phyloP scores from a whole-genome alignment of 2,329 filamentous ascomycete species.

The Ceratocystiopsis minuta region DNA sequence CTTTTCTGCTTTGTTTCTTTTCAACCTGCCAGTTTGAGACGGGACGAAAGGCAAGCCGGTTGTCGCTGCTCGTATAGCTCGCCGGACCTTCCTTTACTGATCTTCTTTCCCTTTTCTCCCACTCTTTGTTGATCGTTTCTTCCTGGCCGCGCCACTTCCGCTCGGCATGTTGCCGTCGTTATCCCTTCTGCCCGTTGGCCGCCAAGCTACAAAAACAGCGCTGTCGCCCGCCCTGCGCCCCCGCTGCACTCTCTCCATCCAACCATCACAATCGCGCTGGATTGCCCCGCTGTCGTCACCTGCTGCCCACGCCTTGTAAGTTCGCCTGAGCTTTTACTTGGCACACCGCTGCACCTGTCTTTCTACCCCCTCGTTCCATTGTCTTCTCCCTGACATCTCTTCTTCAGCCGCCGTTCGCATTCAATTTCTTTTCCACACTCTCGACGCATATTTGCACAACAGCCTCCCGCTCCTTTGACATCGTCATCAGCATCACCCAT shows the following conservation, averaged over 20 bases:
- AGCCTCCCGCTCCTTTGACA: no score
- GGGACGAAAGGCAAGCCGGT: no score
- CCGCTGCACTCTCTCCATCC: neutral
- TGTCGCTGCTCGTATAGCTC: neutral
- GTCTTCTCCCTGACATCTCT: no score
- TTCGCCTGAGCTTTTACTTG: no score
- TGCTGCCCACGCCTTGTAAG: neutral
- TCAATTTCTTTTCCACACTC: neutral
- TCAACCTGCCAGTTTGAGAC: no score
- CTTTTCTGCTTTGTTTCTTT: no score
- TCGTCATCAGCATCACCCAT: neutral
- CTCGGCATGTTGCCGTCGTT: constrained; percentile 6
- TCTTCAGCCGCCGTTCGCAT: no score
- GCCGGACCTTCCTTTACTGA: neutral
- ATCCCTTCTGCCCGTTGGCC: constrained; percentile 2
- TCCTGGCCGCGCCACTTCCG: neutral
- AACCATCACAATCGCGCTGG: neutral
- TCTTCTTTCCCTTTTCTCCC: neutral
- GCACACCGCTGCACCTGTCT: no score
- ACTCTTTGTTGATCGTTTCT: neutral
- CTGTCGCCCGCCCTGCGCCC: constrained; percentile 1
- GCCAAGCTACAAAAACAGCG: constrained; percentile 3
- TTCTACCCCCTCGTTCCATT: no score
- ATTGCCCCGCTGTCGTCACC: constrained; percentile 9
- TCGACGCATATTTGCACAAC: neutral